These are phyloP conservation scores for Paecilomyces formosus DNA, from an alignment of 2,329 filamentous ascomycete species.

Conservation along the genomic window DNA sequence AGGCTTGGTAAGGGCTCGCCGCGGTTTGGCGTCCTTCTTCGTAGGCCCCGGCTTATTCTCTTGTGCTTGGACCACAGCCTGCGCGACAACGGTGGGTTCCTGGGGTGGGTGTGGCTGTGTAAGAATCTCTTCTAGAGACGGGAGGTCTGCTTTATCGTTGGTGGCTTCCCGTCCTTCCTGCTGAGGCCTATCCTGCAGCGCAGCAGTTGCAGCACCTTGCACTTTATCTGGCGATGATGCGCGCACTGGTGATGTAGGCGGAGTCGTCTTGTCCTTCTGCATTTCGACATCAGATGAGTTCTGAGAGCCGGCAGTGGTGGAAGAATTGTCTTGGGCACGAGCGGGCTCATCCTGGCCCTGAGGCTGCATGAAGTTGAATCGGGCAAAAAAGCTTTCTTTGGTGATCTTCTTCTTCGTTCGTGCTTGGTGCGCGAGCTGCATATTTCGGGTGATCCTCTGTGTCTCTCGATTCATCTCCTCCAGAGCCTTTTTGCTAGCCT, in stretches of 20 bases:
- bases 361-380: slow-evolving; percentile 65
- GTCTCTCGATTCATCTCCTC: slow-evolving; percentile 95
- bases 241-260: slow-evolving; percentile 59
- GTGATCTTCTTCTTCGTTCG: slow-evolving; percentile 87
- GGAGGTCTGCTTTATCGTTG: slow-evolving; percentile 29
- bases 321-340: slow-evolving; percentile 21
- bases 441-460: slow-evolving; percentile 78
- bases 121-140: slow-evolving; percentile 31
- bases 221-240: slow-evolving; percentile 13
- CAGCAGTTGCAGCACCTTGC: slow-evolving; percentile 1
- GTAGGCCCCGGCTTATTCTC: slow-evolving; percentile 5
- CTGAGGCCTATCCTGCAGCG: not conserved
- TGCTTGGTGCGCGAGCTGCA: slow-evolving; percentile 85
- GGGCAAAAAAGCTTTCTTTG: slow-evolving; percentile 72
- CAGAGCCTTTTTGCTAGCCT: slow-evolving; percentile 88
- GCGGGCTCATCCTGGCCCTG: slow-evolving; percentile 15
- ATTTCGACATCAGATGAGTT: slow-evolving; percentile 37
- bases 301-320: slow-evolving; percentile 45
- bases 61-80: slow-evolving; percentile 1
- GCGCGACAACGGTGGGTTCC: slow-evolving; percentile 2
- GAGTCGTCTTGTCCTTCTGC: slow-evolving; percentile 49
- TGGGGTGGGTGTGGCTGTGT: slow-evolving; percentile 9
- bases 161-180: slow-evolving; percentile 9
- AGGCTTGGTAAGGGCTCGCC: slow-evolving; percentile 20
- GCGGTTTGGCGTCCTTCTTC: slow-evolving; percentile 21